Conservation (phyloP, 1,139 yeast genomes). For the Candida sanyaensis region DNA sequence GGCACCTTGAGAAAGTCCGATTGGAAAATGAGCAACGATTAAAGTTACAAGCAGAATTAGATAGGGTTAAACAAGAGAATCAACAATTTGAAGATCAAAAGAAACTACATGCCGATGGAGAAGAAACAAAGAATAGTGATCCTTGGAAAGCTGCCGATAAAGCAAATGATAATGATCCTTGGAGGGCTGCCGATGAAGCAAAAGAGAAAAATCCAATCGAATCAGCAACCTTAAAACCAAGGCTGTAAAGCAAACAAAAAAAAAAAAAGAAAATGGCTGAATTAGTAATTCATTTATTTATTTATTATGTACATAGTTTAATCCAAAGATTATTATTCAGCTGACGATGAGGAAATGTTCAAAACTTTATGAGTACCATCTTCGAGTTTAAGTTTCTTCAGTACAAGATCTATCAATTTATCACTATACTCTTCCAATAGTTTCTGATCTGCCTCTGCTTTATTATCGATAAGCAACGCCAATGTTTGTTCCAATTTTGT, state of each 20-base stretch:
- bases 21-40: slow-evolving; percentile 34
- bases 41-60: slow-evolving; percentile 37
- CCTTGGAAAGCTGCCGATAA: slow-evolving; percentile 3
- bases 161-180: slow-evolving; percentile 29
- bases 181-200: slow-evolving; percentile 40
- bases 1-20: slow-evolving; percentile 46
- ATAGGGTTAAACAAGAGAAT: slow-evolving; percentile 26
- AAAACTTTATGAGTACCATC: neutral
- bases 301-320: slow-evolving; percentile 2
- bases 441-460: slow-evolving; percentile 4
- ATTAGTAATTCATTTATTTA: neutral
- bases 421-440: slow-evolving; percentile 36
- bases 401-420: slow-evolving; percentile 26
- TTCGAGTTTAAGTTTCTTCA: slow-evolving; percentile 18
- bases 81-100: slow-evolving; percentile 14
- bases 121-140: neutral
- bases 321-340: slow-evolving; percentile 1
- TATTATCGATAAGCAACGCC: slow-evolving; percentile 9
- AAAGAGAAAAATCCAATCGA: slow-evolving; percentile 35
- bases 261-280: no score
- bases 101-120: slow-evolving; percentile 6
- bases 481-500: slow-evolving; percentile 14
- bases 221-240: slow-evolving; percentile 35
- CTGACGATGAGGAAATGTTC: neutral
- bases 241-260: slow-evolving; percentile 10